A percentile compares a stretch with the other conserved stretches of the same genome.
phyloP scores from a whole-genome alignment of 345 rosid genomes.

The Carallia brachiata region DNA sequence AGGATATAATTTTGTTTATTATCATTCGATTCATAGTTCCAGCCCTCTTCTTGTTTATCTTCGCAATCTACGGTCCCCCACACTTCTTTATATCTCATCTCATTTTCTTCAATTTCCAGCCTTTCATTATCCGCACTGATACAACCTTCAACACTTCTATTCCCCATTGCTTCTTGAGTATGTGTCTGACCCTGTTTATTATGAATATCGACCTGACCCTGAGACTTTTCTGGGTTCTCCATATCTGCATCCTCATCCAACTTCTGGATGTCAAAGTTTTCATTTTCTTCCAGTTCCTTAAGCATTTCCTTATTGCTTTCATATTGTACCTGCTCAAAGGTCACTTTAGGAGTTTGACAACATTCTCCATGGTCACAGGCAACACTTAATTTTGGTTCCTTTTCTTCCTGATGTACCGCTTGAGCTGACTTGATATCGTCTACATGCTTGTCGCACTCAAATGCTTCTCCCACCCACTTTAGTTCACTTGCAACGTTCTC shows the following conservation, averaged over 20 bases:
- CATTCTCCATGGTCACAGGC: slow-evolving; percentile 23
- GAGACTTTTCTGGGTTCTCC: slow-evolving; percentile 18
- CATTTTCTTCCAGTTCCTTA: slow-evolving; percentile 30
- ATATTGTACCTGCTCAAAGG: slow-evolving; percentile 23
- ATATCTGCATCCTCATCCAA: slow-evolving; percentile 15
- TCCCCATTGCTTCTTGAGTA: slow-evolving; percentile 24
- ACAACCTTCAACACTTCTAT: slow-evolving; percentile 18
- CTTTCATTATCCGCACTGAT: slow-evolving; percentile 24
- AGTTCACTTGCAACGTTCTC: slow-evolving; percentile 32
- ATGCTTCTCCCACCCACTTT: slow-evolving; percentile 32
- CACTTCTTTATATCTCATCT: slow-evolving; percentile 23
- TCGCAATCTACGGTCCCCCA: slow-evolving; percentile 24
- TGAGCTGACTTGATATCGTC: slow-evolving; percentile 23
- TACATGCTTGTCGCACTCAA: slow-evolving; percentile 20
- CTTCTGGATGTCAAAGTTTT: slow-evolving; percentile 25
- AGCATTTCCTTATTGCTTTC: slow-evolving; percentile 35
- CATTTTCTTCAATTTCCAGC: slow-evolving; percentile 14
- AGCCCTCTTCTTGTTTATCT: slow-evolving; percentile 17
- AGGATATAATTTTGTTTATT: slow-evolving; percentile 16
- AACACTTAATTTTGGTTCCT: slow-evolving; percentile 26
- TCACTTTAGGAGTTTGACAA: slow-evolving; percentile 8
- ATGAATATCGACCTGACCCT: slow-evolving; percentile 10
- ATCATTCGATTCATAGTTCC: slow-evolving; percentile 22
- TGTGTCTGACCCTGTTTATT: slow-evolving; percentile 18
- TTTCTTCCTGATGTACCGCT: slow-evolving; percentile 35